phyloP scores from a whole-genome alignment of 176 grass and related monocot genomes.

The Avena sativa region DNA sequence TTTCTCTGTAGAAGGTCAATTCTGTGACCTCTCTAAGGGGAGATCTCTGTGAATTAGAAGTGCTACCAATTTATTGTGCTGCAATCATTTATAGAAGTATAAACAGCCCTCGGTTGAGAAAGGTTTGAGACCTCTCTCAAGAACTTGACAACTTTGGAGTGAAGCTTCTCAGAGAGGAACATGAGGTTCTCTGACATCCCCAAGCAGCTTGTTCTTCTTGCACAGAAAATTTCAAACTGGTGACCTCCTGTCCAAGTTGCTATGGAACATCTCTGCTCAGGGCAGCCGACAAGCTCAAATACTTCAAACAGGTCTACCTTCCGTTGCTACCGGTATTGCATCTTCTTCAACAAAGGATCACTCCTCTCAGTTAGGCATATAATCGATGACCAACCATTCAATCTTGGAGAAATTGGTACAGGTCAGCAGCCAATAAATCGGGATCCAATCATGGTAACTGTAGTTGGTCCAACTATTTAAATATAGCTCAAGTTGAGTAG shows the following conservation, averaged over 20 bases:
- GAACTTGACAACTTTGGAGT: not conserved
- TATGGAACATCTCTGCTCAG: not conserved
- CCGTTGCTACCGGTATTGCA: not conserved
- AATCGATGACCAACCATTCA: not conserved
- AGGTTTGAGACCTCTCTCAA: not conserved
- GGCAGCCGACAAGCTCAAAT: not conserved
- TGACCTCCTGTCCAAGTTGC: not conserved
- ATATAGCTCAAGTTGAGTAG: not conserved
- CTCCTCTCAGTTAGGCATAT: not conserved
- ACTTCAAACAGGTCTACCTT: not conserved
- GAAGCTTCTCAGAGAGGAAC: not conserved
- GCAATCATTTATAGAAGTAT: not conserved
- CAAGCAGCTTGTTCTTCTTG: not conserved
- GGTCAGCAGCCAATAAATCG: not conserved
- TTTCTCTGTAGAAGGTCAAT: slow-evolving; percentile 2
- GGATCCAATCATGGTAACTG: not conserved
- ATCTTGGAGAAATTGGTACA: not conserved
- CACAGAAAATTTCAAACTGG: not conserved
- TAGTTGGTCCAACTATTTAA: not conserved
- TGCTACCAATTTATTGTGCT: not conserved
- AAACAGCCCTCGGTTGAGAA: not conserved
- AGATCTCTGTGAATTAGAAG: not conserved
- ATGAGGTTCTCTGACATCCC: not conserved
- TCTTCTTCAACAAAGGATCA: not conserved
- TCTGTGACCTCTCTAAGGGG: not conserved